Percentiles rank a stretch among this genome's conserved stretches.
Evolutionary conservation across 1,284 basidiomycete species (phyloP).

Genomic region (Cutaneotrichosporon dermatis): DNA sequence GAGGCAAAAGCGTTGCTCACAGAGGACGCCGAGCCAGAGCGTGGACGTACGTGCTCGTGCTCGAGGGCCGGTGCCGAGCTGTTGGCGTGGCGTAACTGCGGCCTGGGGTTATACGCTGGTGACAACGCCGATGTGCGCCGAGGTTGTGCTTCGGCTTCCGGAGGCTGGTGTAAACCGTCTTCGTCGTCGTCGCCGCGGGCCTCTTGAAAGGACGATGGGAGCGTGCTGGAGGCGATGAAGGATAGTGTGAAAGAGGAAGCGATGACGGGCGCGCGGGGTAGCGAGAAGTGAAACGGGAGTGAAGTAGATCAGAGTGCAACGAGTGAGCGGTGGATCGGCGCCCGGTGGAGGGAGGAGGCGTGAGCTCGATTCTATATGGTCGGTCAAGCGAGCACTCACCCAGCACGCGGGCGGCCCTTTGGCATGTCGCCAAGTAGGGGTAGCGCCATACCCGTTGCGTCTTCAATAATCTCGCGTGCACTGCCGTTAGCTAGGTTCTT

Average conservation of each 20-base stretch:
- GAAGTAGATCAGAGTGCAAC: background rate
- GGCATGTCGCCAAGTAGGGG: slow-evolving; percentile 58
- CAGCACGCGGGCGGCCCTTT: slow-evolving; percentile 44
- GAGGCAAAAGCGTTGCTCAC: slow-evolving; percentile 83
- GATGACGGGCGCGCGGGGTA: background rate
- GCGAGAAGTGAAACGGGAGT: background rate
- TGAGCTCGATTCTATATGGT: background rate
- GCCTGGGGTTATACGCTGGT: slow-evolving; percentile 39
- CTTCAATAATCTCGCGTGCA: slow-evolving; percentile 73
- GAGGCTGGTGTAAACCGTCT: slow-evolving; percentile 1
- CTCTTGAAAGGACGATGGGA: slow-evolving; percentile 43
- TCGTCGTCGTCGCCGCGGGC: slow-evolving; percentile 27
- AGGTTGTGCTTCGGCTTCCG: slow-evolving; percentile 6
- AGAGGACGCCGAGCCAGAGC: slow-evolving; percentile 77
- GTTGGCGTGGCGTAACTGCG: slow-evolving; percentile 66
- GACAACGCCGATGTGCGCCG: slow-evolving; percentile 39
- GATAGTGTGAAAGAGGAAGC: background rate
- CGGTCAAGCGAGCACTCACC: slow-evolving; percentile 29
- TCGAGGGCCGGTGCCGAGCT: slow-evolving; percentile 57
- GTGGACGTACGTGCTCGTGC: slow-evolving; percentile 66
- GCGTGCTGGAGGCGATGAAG: slow-evolving; percentile 29
- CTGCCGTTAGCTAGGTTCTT: slow-evolving; percentile 47
- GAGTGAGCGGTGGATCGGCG: background rate
- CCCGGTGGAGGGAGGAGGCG: background rate
- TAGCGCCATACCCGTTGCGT: slow-evolving; percentile 55